These are phyloP conservation scores for Parasitella parasitica DNA, from an alignment of 371 early-diverging fungal genomes.

Conservation along the genomic window DNA sequence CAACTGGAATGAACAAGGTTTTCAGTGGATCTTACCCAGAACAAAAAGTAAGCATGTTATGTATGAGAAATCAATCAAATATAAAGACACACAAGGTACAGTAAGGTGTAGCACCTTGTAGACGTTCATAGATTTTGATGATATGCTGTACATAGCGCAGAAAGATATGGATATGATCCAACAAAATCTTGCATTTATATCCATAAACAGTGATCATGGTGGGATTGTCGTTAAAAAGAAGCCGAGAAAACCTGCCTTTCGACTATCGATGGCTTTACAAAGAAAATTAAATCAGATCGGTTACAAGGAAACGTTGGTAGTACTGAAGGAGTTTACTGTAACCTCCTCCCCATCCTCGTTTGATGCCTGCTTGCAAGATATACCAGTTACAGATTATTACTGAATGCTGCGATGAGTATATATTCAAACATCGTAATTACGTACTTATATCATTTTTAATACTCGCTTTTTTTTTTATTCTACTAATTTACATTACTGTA, in stretches of 20 bases:
- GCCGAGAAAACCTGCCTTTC: neutral
- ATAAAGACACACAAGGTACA: neutral
- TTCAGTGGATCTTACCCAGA: constrained; percentile 3
- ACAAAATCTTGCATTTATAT: neutral
- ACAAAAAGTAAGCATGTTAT: neutral
- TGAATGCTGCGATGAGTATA: neutral
- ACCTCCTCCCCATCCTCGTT: neutral
- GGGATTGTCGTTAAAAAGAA: neutral
- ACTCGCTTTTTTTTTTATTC: too few species aligned
- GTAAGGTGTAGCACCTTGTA: too few species aligned
- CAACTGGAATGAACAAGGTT: neutral
- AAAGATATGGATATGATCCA: neutral
- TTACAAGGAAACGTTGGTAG: neutral
- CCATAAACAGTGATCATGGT: neutral
- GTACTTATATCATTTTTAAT: too few species aligned
- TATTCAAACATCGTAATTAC: neutral
- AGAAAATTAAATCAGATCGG: neutral
- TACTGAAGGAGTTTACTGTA: neutral
- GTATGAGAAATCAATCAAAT: neutral
- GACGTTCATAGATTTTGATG: too few species aligned
- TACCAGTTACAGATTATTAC: neutral
- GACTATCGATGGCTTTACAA: neutral
- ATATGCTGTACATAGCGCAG: too few species aligned
- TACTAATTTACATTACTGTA: too few species aligned
- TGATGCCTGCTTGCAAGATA: neutral